Percentiles rank a stretch among this genome's conserved stretches.
Evolutionary conservation across 2,329 filamentous ascomycete genomes (phyloP).

Genomic region (Aspergillus pseudoviridinutans): DNA sequence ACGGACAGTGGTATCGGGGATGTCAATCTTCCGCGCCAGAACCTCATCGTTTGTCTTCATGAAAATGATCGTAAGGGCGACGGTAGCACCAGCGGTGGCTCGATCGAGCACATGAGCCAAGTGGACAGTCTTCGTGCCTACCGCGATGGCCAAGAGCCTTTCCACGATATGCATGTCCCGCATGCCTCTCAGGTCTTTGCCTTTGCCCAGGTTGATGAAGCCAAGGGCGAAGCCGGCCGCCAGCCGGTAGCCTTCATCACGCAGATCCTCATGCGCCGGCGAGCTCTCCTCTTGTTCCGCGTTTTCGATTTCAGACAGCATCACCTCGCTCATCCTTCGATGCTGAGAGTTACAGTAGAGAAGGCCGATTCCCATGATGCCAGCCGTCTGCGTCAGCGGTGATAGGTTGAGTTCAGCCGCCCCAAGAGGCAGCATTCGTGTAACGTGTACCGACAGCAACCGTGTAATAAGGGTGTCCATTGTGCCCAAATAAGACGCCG

Average conservation of each 20-base stretch:
- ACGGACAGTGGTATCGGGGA: slow-evolving; percentile 83
- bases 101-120: slow-evolving; percentile 90
- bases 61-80: slow-evolving; percentile 86
- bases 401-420: slow-evolving; percentile 93
- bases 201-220: slow-evolving; percentile 90
- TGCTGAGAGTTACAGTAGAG: slow-evolving; percentile 95
- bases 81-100: slow-evolving; percentile 85
- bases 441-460: slow-evolving; percentile 91
- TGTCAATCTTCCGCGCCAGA: slow-evolving; percentile 85
- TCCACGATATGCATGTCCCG: slow-evolving; percentile 94
- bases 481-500: slow-evolving; percentile 89
- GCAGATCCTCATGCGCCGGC: slow-evolving; percentile 67
- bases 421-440: slow-evolving; percentile 84
- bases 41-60: slow-evolving; percentile 92
- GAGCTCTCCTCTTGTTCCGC: slow-evolving; percentile 72
- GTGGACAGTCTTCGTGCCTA: slow-evolving; percentile 84
- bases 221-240: slow-evolving; percentile 91
- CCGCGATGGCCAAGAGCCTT: slow-evolving; percentile 77
- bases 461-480: slow-evolving; percentile 97
- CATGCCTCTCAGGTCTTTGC: slow-evolving; percentile 78
- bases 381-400: slow-evolving; percentile 88
- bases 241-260: slow-evolving; percentile 93
- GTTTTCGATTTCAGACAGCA: slow-evolving; percentile 95
- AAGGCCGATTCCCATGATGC: slow-evolving; percentile 93
- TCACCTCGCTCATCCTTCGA: slow-evolving; percentile 96